These are phyloP conservation scores for Blastocladiella emersonii DNA, from an alignment of 371 early-diverging fungal species.

Conservation along the genomic window DNA sequence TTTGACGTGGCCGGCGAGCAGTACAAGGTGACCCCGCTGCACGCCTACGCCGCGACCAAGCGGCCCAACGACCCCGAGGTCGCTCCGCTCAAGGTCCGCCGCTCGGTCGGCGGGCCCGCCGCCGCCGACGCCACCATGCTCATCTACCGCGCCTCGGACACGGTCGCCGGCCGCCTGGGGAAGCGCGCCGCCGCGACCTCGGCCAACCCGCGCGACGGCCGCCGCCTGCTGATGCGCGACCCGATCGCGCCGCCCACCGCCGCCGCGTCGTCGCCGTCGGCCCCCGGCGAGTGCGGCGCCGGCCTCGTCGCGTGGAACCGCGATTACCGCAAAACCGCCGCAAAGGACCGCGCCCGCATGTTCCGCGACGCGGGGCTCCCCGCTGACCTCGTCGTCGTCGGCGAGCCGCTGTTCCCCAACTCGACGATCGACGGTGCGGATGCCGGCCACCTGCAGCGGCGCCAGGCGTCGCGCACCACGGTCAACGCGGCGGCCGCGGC, in stretches of 20 bases:
- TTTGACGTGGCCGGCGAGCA: conserved; percentile 39
- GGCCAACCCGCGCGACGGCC: too few relatives aligned
- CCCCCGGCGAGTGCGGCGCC: background rate
- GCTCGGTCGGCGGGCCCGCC: background rate
- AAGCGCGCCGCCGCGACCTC: background rate
- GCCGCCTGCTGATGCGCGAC: too few relatives aligned
- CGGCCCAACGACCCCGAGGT: conserved; percentile 36
- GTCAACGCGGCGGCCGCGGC: background rate
- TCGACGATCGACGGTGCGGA: too few relatives aligned
- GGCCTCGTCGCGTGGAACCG: background rate
- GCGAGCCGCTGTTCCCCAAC: background rate
- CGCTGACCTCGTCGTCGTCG: too few relatives aligned
- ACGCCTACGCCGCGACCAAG: conserved; percentile 37
- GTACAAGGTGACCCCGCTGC: conserved; percentile 43
- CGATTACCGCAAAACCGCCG: background rate
- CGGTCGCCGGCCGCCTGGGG: background rate
- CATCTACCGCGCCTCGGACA: conserved; percentile 54
- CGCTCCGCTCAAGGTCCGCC: conserved; percentile 19
- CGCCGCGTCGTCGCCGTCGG: background rate
- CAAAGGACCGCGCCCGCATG: background rate
- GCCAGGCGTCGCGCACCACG: background rate
- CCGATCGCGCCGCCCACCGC: too few relatives aligned
- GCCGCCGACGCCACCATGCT: conserved; percentile 25
- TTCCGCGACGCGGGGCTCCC: background rate
- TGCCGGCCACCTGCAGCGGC: background rate